phyloP scores from a whole-genome alignment of 164 flowering plant species.

The Hamamelis virginiana region DNA sequence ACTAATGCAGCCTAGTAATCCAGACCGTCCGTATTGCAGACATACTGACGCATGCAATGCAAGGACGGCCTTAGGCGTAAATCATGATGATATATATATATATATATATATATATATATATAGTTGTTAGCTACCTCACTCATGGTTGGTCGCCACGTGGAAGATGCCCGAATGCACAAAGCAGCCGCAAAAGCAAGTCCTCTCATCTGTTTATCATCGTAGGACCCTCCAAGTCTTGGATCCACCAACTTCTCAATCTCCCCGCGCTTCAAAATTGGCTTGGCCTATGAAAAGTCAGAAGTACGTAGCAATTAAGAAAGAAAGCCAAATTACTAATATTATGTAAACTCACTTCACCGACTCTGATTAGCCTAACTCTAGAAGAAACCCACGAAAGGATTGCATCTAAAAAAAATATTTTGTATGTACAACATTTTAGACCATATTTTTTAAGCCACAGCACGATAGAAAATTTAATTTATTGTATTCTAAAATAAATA shows the following conservation, averaged over 20 bases:
- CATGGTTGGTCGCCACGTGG: slow-evolving; percentile 90
- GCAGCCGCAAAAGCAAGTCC: slow-evolving; percentile 75
- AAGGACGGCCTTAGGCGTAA: neutral
- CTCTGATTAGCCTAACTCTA: neutral
- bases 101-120: neutral
- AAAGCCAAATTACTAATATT: neutral
- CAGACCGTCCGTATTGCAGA: too few species aligned
- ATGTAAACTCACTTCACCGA: neutral
- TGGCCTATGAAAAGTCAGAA: slow-evolving; percentile 47
- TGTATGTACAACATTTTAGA: too few species aligned
- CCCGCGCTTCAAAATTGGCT: slow-evolving; percentile 57
- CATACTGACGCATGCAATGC: neutral
- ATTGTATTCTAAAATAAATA: too few species aligned
- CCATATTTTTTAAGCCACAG: too few species aligned
- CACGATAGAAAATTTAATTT: too few species aligned
- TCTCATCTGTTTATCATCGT: slow-evolving; percentile 48
- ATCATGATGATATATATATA: neutral
- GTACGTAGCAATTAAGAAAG: neutral
- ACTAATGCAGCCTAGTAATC: too few species aligned
- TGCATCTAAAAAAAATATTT: neutral
- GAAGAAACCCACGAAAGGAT: neutral
- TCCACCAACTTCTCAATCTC: slow-evolving; percentile 59
- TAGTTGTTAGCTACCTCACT: slow-evolving; percentile 53
- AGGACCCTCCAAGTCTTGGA: slow-evolving; percentile 62
- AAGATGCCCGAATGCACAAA: slow-evolving; percentile 72